phyloP scores from a whole-genome alignment of 2,329 filamentous ascomycete species.

The Colletotrichum falcatum region DNA sequence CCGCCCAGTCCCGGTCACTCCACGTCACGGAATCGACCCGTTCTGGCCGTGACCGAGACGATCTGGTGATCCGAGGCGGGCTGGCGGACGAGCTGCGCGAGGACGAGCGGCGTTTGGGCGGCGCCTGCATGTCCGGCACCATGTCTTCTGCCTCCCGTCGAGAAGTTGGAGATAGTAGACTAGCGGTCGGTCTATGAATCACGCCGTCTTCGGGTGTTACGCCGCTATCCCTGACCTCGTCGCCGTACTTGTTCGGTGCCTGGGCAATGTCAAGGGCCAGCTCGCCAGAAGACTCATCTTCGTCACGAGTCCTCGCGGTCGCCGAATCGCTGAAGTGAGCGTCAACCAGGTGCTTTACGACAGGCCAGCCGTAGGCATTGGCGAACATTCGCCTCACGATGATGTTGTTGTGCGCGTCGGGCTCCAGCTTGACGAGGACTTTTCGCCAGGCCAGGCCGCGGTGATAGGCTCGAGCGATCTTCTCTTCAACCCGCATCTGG shows the following conservation, averaged over 20 bases:
- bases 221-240: constrained; percentile 67
- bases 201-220: constrained; percentile 42
- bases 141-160: constrained; percentile 57
- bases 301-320: constrained; percentile 73
- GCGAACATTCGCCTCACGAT: constrained; percentile 96
- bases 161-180: constrained; percentile 44
- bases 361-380: constrained; percentile 98
- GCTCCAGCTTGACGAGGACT: constrained; percentile 93
- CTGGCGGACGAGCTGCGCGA: constrained; percentile 35
- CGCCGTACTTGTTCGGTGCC: constrained; percentile 71
- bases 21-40: constrained; percentile 68
- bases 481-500: constrained; percentile 93
- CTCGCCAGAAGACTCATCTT: constrained; percentile 75
- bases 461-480: constrained; percentile 96
- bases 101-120: constrained; percentile 31
- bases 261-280: constrained; percentile 72
- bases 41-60: constrained; percentile 19
- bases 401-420: constrained; percentile 98
- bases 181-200: constrained; percentile 44
- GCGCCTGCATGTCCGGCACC: constrained; percentile 58
- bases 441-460: constrained; percentile 94
- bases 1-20: constrained; percentile 74
- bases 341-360: constrained; percentile 93
- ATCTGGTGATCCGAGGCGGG: constrained; percentile 27
- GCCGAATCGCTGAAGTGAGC: constrained; percentile 89